A percentile compares a stretch with the other conserved stretches of the same genome.
Conservation (phyloP, 2,329 filamentous ascomycete species). For the Beauveria sp. region DNA sequence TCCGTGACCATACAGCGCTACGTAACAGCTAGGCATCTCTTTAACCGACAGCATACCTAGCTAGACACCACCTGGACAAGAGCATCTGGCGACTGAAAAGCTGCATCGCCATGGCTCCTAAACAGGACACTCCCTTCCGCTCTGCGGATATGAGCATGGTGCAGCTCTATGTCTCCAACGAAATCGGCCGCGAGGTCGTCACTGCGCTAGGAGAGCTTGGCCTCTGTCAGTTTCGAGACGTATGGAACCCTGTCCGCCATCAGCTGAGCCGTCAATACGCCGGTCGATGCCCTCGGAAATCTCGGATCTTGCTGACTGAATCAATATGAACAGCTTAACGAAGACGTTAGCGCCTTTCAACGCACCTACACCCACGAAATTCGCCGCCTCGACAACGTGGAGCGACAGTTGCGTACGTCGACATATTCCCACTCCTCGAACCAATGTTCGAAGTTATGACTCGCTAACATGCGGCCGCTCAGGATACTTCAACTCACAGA, state of each 20-base stretch:
- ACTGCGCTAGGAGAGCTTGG: constrained; percentile 94
- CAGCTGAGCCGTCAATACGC: background rate
- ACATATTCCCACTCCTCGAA: constrained; percentile 10
- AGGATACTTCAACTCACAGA: constrained; percentile 93
- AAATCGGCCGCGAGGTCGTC: constrained; percentile 96
- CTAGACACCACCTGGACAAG: constrained; percentile 20
- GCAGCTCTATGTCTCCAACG: constrained; percentile 98
- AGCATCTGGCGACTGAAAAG: constrained; percentile 22
- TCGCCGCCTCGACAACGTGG: constrained; percentile 92
- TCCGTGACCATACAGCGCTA: constrained; percentile 1
- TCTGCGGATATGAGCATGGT: constrained; percentile 99
- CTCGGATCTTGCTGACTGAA: constrained; percentile 12
- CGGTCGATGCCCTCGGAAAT: background rate
- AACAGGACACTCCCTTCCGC: constrained; percentile 93
- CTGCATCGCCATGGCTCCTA: constrained; percentile 48
- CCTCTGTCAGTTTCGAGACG: constrained; percentile 94
- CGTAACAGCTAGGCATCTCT: constrained; percentile 12
- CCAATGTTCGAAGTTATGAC: background rate
- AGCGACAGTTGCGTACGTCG: constrained; percentile 84
- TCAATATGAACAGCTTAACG: constrained; percentile 62
- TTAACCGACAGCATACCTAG: background rate
- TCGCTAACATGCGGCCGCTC: constrained; percentile 19
- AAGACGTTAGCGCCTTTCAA: constrained; percentile 89
- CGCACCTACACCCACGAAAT: constrained; percentile 97
- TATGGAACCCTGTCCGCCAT: constrained; percentile 39